Conservation (phyloP, 2,329 filamentous ascomycete species). For the Cercospora sp. region DNA sequence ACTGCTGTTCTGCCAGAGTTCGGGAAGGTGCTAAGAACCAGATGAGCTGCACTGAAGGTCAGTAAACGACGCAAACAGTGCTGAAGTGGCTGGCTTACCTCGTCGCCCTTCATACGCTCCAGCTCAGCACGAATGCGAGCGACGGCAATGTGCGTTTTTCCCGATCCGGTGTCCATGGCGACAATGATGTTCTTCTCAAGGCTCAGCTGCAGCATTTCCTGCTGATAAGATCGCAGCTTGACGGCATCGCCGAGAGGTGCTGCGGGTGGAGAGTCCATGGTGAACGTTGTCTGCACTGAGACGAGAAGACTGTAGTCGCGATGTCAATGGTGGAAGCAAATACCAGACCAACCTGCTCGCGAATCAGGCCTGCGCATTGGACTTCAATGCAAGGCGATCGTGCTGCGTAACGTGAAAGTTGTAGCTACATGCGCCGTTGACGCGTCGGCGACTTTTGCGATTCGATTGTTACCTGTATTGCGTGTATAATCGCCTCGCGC, state of each 20-base stretch:
- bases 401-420: not conserved
- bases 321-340: not conserved
- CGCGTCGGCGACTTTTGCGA: not conserved
- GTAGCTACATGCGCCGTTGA: not conserved
- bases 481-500: not conserved
- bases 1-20: conserved; percentile 50
- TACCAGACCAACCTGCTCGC: not conserved
- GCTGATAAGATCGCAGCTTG: conserved; percentile 48
- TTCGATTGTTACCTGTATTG: not conserved
- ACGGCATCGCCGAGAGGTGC: not conserved
- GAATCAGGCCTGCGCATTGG: not conserved
- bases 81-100: conserved; percentile 35
- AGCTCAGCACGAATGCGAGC: conserved; percentile 48
- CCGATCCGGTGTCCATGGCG: conserved; percentile 53
- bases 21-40: conserved; percentile 53
- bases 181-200: conserved; percentile 50
- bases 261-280: not conserved
- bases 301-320: not conserved
- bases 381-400: not conserved
- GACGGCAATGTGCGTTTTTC: conserved; percentile 52
- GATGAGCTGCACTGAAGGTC: conserved; percentile 38
- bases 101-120: conserved; percentile 39
- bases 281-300: not conserved
- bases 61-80: not conserved
- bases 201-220: conserved; percentile 52